phyloP scores from a whole-genome alignment of 345 rosid genomes.

The Aquilaria malaccensis region DNA sequence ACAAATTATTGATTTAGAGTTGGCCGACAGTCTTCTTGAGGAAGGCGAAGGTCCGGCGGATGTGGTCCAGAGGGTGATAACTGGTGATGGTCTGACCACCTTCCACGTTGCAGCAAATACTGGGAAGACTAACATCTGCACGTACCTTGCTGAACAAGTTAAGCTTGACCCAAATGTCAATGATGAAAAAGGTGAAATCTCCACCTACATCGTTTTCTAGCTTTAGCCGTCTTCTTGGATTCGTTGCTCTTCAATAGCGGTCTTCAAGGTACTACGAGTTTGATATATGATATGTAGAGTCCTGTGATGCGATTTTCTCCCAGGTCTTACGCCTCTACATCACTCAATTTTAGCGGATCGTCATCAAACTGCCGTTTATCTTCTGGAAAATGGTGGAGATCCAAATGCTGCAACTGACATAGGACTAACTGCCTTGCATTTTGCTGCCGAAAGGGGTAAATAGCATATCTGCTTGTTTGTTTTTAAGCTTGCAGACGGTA shows the following conservation, averaged over 20 bases:
- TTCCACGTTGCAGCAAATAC: not conserved
- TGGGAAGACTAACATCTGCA: not conserved
- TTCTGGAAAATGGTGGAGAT: not conserved
- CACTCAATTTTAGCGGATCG: not conserved
- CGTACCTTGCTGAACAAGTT: constrained; percentile 5
- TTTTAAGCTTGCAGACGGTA: too few species aligned
- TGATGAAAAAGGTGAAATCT: not conserved
- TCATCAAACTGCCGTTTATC: not conserved
- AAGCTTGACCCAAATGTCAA: not conserved
- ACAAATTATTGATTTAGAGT: too few species aligned
- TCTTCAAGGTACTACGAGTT: too few species aligned
- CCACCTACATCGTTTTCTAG: not conserved
- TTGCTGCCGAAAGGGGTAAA: not conserved
- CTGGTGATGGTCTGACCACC: not conserved
- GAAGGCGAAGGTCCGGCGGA: not conserved
- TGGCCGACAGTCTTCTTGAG: too few species aligned
- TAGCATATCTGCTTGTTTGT: not conserved
- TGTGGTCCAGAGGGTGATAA: not conserved
- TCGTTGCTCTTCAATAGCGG: too few species aligned
- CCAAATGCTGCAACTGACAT: not conserved
- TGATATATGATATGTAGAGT: too few species aligned
- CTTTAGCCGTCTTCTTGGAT: not conserved
- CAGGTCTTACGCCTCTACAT: constrained; percentile 5
- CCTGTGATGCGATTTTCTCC: too few species aligned
- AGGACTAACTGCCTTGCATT: not conserved